Evolutionary conservation across 2,329 filamentous ascomycete genomes (phyloP).

Genomic region (Colletotrichum chrysophilum): DNA sequence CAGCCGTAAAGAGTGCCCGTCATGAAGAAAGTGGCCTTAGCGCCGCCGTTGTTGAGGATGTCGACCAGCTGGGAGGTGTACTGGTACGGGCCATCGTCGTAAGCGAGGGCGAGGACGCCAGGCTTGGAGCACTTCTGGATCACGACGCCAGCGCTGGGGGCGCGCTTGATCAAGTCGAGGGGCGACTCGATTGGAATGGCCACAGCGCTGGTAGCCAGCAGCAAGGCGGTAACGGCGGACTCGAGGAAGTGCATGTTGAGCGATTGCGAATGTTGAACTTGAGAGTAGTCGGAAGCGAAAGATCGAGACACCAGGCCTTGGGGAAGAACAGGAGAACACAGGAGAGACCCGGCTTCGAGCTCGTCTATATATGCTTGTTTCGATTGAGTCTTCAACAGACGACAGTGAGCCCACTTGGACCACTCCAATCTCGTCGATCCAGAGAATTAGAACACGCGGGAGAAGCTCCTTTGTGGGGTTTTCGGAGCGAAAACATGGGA

Average conservation of each 20-base stretch:
- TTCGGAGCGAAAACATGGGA: not conserved
- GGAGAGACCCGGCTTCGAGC: not conserved
- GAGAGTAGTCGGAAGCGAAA: not conserved
- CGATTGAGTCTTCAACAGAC: not conserved
- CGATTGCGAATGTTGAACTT: not conserved
- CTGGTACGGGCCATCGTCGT: conserved; percentile 57
- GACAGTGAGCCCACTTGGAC: conserved; percentile 1
- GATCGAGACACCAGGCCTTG: not conserved
- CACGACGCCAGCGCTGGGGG: conserved; percentile 45
- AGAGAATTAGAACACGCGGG: not conserved
- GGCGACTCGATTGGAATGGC: conserved; percentile 39
- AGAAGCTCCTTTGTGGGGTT: conserved; percentile 1
- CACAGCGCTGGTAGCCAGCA: conserved; percentile 30
- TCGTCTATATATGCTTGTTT: conserved; percentile 2
- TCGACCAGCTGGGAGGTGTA: conserved; percentile 56
- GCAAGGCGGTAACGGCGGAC: conserved; percentile 26
- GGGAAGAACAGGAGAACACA: not conserved
- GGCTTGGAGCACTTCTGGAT: conserved; percentile 50
- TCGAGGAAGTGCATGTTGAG: conserved; percentile 29
- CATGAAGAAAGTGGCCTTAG: conserved; percentile 60
- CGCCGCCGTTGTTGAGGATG: conserved; percentile 50
- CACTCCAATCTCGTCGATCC: conserved; percentile 12
- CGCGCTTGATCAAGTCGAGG: conserved; percentile 44
- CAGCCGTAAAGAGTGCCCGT: conserved; percentile 56
- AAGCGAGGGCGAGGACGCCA: conserved; percentile 54